These are phyloP conservation scores for Emmonsiellopsis sp. DNA, from an alignment of 2,329 filamentous ascomycete genomes.

Conservation along the genomic window DNA sequence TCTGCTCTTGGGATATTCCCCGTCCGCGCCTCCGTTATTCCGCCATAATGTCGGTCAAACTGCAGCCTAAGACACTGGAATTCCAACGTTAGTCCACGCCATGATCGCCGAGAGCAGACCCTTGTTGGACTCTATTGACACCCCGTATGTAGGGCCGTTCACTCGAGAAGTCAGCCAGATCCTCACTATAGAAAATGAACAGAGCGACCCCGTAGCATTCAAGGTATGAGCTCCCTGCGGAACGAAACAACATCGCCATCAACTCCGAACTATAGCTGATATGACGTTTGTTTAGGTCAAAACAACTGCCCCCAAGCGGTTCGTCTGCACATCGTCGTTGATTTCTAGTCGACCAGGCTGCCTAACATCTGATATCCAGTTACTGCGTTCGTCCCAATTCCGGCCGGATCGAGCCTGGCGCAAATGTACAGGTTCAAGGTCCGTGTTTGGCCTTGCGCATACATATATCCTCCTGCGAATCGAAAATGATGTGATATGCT, in stretches of 20 bases:
- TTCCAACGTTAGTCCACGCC: constrained; percentile 62
- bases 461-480: neutral
- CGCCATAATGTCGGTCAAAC: constrained; percentile 79
- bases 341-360: neutral
- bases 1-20: neutral
- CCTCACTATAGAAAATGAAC: constrained; percentile 49
- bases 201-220: constrained; percentile 52
- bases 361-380: constrained; percentile 39
- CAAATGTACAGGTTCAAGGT: constrained; percentile 90
- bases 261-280: constrained; percentile 16
- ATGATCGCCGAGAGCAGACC: constrained; percentile 4
- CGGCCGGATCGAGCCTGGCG: constrained; percentile 83
- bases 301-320: constrained; percentile 98
- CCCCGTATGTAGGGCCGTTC: constrained; percentile 47
- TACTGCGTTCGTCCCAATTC: constrained; percentile 98
- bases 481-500: neutral
- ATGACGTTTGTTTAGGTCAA: constrained; percentile 59
- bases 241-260: neutral
- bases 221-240: constrained; percentile 39
- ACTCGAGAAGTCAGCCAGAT: constrained; percentile 54
- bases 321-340: constrained; percentile 32
- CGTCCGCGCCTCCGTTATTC: neutral
- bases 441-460: constrained; percentile 15
- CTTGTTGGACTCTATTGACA: constrained; percentile 5
- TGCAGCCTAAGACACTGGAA: constrained; percentile 81